Percentiles rank a stretch among this genome's conserved stretches.
Conservation (phyloP, 2,329 filamentous ascomycete species). For the Monosporascus sp. region DNA sequence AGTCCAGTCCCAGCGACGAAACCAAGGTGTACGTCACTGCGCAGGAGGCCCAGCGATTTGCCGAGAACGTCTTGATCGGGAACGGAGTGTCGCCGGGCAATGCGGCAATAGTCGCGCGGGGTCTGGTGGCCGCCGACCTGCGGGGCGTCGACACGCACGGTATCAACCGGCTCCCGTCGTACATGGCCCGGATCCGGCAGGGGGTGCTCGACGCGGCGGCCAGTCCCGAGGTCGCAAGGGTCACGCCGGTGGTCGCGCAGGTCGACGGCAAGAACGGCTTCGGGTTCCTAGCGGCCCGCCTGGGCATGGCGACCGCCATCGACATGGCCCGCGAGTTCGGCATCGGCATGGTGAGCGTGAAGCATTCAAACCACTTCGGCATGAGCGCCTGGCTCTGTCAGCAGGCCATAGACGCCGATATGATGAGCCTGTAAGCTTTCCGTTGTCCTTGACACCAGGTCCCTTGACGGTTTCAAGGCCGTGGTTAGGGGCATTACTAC, state of each 20-base stretch:
- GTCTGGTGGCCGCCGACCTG: conserved; percentile 69
- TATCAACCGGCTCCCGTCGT: conserved; percentile 72
- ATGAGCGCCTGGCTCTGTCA: conserved; percentile 80
- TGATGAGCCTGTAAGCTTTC: conserved; percentile 53
- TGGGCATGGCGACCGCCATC: conserved; percentile 64
- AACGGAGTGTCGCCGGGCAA: conserved; percentile 57
- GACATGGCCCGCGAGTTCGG: conserved; percentile 60
- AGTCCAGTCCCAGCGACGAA: conserved; percentile 1
- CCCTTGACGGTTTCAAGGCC: background rate
- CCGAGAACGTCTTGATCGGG: conserved; percentile 50
- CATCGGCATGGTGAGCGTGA: conserved; percentile 72
- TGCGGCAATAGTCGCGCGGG: conserved; percentile 59
- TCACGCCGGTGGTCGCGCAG: conserved; percentile 67
- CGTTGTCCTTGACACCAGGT: background rate
- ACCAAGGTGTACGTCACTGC: conserved; percentile 31
- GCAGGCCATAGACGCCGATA: conserved; percentile 66
- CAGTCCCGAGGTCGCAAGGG: conserved; percentile 51
- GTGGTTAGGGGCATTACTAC: background rate
- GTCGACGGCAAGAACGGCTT: conserved; percentile 68
- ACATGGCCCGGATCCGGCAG: conserved; percentile 67
- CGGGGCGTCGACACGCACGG: conserved; percentile 77
- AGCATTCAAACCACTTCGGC: conserved; percentile 77
- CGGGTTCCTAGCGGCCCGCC: conserved; percentile 66
- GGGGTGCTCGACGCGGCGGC: conserved; percentile 62
- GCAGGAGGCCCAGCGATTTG: conserved; percentile 40